Conservation (phyloP, 108 stramenopile genomes). For the Cyclotella baltica region DNA sequence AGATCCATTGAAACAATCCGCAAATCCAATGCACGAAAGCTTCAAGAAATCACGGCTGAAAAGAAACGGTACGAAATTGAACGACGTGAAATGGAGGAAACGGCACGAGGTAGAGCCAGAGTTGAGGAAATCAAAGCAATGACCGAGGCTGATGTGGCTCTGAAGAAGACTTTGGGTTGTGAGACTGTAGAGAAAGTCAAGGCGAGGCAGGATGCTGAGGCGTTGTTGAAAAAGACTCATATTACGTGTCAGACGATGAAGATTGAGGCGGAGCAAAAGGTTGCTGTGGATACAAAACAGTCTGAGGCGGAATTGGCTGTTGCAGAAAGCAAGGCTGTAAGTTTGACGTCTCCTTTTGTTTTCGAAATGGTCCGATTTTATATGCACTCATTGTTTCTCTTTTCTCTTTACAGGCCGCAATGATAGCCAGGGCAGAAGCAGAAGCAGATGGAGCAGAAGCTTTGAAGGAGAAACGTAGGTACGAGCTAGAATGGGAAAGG, state of each 20-base stretch:
- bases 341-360: neutral
- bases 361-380: neutral
- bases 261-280: slow-evolving; percentile 49
- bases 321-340: slow-evolving; percentile 51
- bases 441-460: slow-evolving; percentile 55
- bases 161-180: slow-evolving; percentile 54
- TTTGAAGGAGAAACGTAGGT: slow-evolving; percentile 59
- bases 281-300: slow-evolving; percentile 37
- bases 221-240: slow-evolving; percentile 53
- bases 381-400: neutral
- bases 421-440: slow-evolving; percentile 61
- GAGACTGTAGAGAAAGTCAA: slow-evolving; percentile 60
- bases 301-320: slow-evolving; percentile 56
- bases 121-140: slow-evolving; percentile 60
- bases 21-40: slow-evolving; percentile 52
- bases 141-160: slow-evolving; percentile 48
- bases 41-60: slow-evolving; percentile 61
- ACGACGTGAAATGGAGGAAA: slow-evolving; percentile 60
- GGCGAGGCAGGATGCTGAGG: slow-evolving; percentile 66
- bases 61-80: slow-evolving; percentile 62
- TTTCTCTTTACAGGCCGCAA: slow-evolving; percentile 35
- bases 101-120: slow-evolving; percentile 50
- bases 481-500: slow-evolving; percentile 66
- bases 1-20: slow-evolving; percentile 55
- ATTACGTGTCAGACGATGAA: slow-evolving; percentile 54